Percentiles rank a stretch among this genome's conserved stretches.
Evolutionary conservation across 2,329 filamentous ascomycete species (phyloP).

Genomic region (Aspergillus sp.): DNA sequence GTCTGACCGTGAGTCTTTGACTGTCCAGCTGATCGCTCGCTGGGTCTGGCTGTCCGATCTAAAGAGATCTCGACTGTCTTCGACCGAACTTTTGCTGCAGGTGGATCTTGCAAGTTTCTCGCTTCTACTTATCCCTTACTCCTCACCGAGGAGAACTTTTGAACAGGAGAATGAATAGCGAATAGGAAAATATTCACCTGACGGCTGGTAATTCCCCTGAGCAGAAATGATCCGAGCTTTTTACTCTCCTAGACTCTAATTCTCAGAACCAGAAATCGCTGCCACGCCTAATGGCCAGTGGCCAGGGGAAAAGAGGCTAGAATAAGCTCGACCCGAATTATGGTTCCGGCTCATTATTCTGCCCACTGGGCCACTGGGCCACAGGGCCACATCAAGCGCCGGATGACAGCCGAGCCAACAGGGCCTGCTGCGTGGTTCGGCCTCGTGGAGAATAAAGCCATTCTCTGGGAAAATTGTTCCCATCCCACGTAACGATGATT

Average conservation of each 20-base stretch:
- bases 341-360: constrained; percentile 13
- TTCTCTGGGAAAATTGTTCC: background rate
- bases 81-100: background rate
- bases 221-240: constrained; percentile 1
- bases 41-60: background rate
- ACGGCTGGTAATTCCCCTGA: background rate
- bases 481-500: background rate
- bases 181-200: background rate
- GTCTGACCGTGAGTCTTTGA: background rate
- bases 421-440: background rate
- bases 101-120: background rate
- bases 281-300: background rate
- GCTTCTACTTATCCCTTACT: background rate
- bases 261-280: background rate
- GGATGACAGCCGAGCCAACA: background rate
- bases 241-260: background rate
- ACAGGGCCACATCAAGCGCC: background rate
- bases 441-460: background rate
- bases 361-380: background rate
- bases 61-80: background rate
- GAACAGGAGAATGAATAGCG: background rate
- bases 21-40: background rate
- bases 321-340: constrained; percentile 19
- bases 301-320: background rate
- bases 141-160: background rate